A percentile compares a stretch with the other conserved stretches of the same genome.
Conservation (phyloP, 768 basidiomycete genomes). For the Gymnopilus dilepis region DNA sequence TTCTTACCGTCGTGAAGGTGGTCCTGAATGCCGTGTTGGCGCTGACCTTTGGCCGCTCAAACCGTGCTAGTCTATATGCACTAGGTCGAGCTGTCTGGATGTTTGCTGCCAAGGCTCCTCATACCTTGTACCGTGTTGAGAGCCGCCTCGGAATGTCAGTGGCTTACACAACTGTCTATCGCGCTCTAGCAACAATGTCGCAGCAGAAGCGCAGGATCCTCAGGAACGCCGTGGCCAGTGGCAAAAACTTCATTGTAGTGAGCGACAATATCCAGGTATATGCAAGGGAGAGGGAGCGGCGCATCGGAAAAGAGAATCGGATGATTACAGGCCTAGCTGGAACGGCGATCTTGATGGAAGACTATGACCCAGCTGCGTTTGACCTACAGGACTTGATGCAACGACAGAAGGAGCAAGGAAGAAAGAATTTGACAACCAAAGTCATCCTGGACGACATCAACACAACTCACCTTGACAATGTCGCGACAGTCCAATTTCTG, state of each 20-base stretch:
- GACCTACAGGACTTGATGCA: constrained; percentile 19
- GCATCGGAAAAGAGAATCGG: constrained; percentile 23
- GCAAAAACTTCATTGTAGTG: constrained; percentile 11
- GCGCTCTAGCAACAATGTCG: neutral
- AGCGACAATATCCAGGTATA: constrained; percentile 27
- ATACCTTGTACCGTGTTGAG: too few species aligned
- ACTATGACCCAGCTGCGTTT: constrained; percentile 24
- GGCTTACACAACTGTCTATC: too few species aligned
- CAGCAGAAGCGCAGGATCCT: neutral
- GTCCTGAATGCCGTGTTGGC: neutral
- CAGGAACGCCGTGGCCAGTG: neutral
- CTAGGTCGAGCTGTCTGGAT: neutral
- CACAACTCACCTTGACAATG: constrained; percentile 19
- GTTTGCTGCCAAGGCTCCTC: neutral
- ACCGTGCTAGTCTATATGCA: neutral
- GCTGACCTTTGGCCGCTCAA: neutral
- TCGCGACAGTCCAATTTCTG: constrained; percentile 18
- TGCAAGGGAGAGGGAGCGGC: constrained; percentile 15
- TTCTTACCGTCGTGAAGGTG: neutral
- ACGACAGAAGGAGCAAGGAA: constrained; percentile 19
- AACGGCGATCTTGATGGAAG: constrained; percentile 25
- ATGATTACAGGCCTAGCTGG: constrained; percentile 27
- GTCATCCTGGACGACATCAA: constrained; percentile 24
- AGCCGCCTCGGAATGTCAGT: too few species aligned
- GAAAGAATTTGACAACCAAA: constrained; percentile 14